phyloP scores from a whole-genome alignment of 1,139 yeast species.

The Suhomyces yuchorum region DNA sequence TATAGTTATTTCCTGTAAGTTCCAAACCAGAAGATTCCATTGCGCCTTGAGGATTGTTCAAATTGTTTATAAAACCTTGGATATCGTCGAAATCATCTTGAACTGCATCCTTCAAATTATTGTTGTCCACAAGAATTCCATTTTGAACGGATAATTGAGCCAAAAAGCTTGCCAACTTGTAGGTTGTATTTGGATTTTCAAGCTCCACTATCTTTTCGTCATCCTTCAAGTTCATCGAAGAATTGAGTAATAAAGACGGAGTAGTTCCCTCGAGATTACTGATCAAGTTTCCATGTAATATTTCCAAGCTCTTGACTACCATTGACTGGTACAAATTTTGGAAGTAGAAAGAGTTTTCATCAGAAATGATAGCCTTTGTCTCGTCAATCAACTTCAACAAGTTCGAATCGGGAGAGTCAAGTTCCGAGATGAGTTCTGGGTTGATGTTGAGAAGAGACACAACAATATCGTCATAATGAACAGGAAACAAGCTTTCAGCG shows the following conservation, averaged over 20 bases:
- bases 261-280: slow-evolving; percentile 11
- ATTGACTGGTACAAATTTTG: slow-evolving; percentile 32
- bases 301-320: slow-evolving; percentile 31
- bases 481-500: slow-evolving; percentile 41
- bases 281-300: slow-evolving; percentile 33
- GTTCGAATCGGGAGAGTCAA: slow-evolving; percentile 43
- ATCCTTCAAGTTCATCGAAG: slow-evolving; percentile 13
- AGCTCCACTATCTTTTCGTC: slow-evolving; percentile 24
- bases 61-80: slow-evolving; percentile 26
- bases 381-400: slow-evolving; percentile 49
- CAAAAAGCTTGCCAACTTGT: slow-evolving; percentile 67
- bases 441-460: slow-evolving; percentile 49
- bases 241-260: slow-evolving; percentile 12
- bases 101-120: slow-evolving; percentile 34
- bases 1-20: slow-evolving; percentile 42
- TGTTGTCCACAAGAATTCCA: slow-evolving; percentile 51
- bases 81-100: slow-evolving; percentile 50
- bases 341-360: slow-evolving; percentile 22
- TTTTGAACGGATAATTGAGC: slow-evolving; percentile 73
- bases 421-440: slow-evolving; percentile 44
- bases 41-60: slow-evolving; percentile 12
- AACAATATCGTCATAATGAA: slow-evolving; percentile 41
- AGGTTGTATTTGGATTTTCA: slow-evolving; percentile 26
- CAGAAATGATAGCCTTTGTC: slow-evolving; percentile 37
- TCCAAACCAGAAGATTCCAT: slow-evolving; percentile 11